Base-by-base conservation (phyloP, 2,329 filamentous ascomycete species). In the Myriosclerotinia duriaeana region DNA sequence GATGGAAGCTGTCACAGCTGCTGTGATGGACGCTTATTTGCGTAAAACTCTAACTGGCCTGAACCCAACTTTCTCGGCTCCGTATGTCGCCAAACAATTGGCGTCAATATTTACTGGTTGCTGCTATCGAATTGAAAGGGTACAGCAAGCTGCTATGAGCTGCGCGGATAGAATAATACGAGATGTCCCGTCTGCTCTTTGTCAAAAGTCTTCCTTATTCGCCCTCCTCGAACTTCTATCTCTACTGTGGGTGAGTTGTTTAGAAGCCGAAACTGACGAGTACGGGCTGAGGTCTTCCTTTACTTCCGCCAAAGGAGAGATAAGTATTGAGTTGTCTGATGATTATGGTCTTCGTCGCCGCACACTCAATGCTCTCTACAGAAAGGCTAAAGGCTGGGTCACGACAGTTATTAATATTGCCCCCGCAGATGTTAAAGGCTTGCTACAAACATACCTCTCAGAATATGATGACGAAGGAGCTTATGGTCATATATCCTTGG, bases 391-490 rank as follows among this genome's bases (percentile, higher is more conserved):
- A 71, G 79, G 78, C 5, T 99, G 95, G 95, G 89, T 99, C 0
- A 87, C 86, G 26, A 81, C 85, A 42, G 91, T 92, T 9, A 87
- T 98, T 72, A 89, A 91, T 71, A 85, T 96, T 58, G 93, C 96
- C 3, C 94, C 95, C 7, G 82, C 97, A 34, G 94, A 99, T 77
- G 88, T 98, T 68, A 99, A 99, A 79, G 95, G 96, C 0, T 83
- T 99, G 26, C 83, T 99, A 53, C 95, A 97, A 79, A 98, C 95
- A 0, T 98, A 99, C 76, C 83, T 99, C 20, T 97, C 96, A 0
- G 93, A 97, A 72, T 97, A 93, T 72, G 90, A 96, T 69, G 93
- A 98, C 71, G 92, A 97, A 71, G 91, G 91, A 60, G 88, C 89
- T 1, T 97, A 96, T 75, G 95, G 93, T 0, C 93, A 97, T 77